Evolutionary conservation across 352 stramenopile species (phyloP), one percentile per base, ranked within the genome.

Genomic region (Peronospora tabacina): DNA sequence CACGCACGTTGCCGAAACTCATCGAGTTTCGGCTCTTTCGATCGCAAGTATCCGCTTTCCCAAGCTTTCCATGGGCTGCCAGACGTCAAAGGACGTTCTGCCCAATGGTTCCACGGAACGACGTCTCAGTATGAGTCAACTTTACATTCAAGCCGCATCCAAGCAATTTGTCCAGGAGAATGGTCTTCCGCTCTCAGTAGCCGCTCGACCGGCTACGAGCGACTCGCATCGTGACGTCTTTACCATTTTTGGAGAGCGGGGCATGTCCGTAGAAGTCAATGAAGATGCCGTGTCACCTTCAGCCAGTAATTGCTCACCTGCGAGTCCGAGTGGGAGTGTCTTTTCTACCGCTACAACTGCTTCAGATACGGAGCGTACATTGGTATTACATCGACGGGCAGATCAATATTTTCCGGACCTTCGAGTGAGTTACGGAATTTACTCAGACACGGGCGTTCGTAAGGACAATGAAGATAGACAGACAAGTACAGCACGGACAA

Each of bases 161-260:
- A 83, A 81, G 49, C 72, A 79, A 35, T 55, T 69, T 32, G 63
- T 57, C 17, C 50, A 42, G 12, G 65, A 68, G 20, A 58, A 38
- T n/a, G 52, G 56, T 36, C 57, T 63, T 8, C 22, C 3, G 22
- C 22, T 26, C 22, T 26, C 22, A 26, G 57, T 52, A 8, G 61
- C 61, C 7, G 44, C 52, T 30, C 47, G 57, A 13, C 30, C 28
- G 5, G 52, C 54, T 43, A 35, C 49, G 15, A 59, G 40, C 22
- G 73, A 62, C 48, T 65, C 64, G 30, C 75, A 89, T 46, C 79
- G 82, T 24, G 82, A 92, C 52, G 82, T 92, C 34, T 90, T 92
- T 46, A 90, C 75, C 67, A 89, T 92, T 44, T 92, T 92, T 30
- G 80, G 63, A 16, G 82, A 92, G 46, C 73, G 61, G 40, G 82